phyloP scores from a whole-genome alignment of 2,329 filamentous ascomycete species.

The Claviceps lovelessii region DNA sequence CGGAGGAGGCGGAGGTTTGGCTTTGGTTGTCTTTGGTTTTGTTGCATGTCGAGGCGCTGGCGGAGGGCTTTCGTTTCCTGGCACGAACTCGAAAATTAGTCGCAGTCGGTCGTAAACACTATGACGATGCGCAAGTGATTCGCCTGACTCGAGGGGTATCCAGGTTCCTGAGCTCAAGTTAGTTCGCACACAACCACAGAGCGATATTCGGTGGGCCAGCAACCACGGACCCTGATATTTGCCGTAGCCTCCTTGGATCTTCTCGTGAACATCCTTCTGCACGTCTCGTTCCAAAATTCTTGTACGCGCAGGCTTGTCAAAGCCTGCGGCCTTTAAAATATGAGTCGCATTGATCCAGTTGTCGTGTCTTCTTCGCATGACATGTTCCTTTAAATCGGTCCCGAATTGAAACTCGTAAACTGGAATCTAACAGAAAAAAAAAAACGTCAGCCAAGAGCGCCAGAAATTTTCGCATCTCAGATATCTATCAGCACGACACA shows the following conservation, averaged over 20 bases:
- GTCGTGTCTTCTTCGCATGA: constrained; percentile 86
- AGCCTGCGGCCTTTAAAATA: constrained; percentile 90
- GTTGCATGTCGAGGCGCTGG: constrained; percentile 86
- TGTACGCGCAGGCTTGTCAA: constrained; percentile 91
- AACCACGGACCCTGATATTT: constrained; percentile 72
- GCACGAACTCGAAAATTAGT: constrained; percentile 78
- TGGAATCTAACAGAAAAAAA: constrained; percentile 49
- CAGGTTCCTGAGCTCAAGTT: constrained; percentile 55
- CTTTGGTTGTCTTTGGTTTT: constrained; percentile 64
- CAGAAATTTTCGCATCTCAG: background rate
- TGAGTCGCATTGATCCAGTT: constrained; percentile 99
- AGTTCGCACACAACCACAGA: background rate
- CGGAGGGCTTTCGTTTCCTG: constrained; percentile 76
- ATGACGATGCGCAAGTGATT: constrained; percentile 73
- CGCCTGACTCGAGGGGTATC: constrained; percentile 76
- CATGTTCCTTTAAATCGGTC: constrained; percentile 64
- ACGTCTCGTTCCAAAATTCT: constrained; percentile 93
- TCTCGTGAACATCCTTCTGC: constrained; percentile 91
- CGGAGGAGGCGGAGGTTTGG: constrained; percentile 30
- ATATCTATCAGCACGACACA: background rate
- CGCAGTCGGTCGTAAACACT: constrained; percentile 69
- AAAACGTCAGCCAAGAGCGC: background rate
- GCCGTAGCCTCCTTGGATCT: constrained; percentile 94
- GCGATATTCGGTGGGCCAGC: background rate
- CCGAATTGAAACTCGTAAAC: constrained; percentile 89